phyloP scores from a whole-genome alignment of 2,329 filamentous ascomycete species.

The Nemania abortiva region DNA sequence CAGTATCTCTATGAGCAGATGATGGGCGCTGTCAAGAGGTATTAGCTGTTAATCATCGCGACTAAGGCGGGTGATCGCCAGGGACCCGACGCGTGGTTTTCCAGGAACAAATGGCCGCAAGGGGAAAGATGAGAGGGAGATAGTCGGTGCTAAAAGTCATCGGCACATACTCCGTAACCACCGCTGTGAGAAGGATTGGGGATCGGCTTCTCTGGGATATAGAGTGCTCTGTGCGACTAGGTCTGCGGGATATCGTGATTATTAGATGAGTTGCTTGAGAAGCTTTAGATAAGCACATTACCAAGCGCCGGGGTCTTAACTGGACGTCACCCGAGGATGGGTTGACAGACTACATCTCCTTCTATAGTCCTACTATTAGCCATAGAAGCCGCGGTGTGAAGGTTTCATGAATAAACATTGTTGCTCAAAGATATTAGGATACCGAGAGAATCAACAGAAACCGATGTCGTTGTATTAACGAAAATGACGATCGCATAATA shows the following conservation, averaged over 20 bases:
- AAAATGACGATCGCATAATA: too few species aligned
- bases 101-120: slow-evolving; percentile 12
- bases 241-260: slow-evolving; percentile 1
- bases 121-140: slow-evolving; percentile 9
- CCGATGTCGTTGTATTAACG: too few species aligned
- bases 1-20: slow-evolving; percentile 31
- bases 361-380: too few species aligned
- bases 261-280: too few species aligned
- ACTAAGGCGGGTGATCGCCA: slow-evolving; percentile 37
- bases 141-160: slow-evolving; percentile 7
- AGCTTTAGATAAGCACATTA: too few species aligned
- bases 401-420: too few species aligned
- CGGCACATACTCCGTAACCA: not conserved
- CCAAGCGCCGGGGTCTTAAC: too few species aligned
- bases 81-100: slow-evolving; percentile 35
- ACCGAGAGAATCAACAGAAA: too few species aligned
- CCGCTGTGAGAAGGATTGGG: not conserved
- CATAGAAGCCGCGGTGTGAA: too few species aligned
- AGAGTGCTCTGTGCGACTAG: not conserved
- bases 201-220: not conserved
- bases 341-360: too few species aligned
- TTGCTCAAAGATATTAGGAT: too few species aligned
- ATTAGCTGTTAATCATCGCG: slow-evolving; percentile 15
- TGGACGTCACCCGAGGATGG: too few species aligned
- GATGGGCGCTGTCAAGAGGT: slow-evolving; percentile 23